These are phyloP conservation scores for Mucor saturninus DNA, from an alignment of 371 early-diverging fungal genomes.

Conservation along the genomic window DNA sequence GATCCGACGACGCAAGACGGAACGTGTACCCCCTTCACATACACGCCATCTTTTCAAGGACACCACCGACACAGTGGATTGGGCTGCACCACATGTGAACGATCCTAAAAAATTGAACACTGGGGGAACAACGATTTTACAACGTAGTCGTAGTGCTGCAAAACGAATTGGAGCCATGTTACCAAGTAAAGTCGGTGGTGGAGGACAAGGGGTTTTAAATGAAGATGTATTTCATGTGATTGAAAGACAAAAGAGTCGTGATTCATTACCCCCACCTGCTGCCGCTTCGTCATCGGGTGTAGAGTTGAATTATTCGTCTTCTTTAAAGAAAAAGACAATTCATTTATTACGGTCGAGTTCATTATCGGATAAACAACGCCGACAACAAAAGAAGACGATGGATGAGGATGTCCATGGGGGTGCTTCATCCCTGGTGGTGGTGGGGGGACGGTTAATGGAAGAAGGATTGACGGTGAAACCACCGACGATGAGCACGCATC, in stretches of 20 bases:
- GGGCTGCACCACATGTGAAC: conserved; percentile 18
- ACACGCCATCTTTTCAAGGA: conserved; percentile 14
- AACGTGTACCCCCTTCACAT: conserved; percentile 30
- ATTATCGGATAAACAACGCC: conserved; percentile 15
- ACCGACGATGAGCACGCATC: conserved; percentile 31
- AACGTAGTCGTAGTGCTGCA: conserved; percentile 32
- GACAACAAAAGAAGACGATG: conserved; percentile 1
- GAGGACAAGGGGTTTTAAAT: not conserved
- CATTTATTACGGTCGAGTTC: conserved; percentile 25
- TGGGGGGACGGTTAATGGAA: conserved; percentile 10
- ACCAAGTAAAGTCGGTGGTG: not conserved
- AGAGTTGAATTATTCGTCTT: conserved; percentile 3
- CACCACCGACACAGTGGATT: conserved; percentile 4
- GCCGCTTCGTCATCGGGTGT: not conserved
- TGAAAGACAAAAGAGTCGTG: not conserved
- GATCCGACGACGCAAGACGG: conserved; percentile 26
- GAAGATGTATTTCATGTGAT: not conserved
- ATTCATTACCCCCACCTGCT: not conserved
- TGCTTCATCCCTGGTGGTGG: too few species aligned
- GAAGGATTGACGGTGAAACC: conserved; percentile 3
- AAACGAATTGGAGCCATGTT: conserved; percentile 23
- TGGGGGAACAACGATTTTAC: conserved; percentile 11
- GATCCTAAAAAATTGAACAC: conserved; percentile 1
- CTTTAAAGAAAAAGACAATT: conserved; percentile 26
- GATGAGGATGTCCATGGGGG: too few species aligned